Conservation (phyloP, 176 grass and related monocot species). For the Alloteropsis semialata region DNA sequence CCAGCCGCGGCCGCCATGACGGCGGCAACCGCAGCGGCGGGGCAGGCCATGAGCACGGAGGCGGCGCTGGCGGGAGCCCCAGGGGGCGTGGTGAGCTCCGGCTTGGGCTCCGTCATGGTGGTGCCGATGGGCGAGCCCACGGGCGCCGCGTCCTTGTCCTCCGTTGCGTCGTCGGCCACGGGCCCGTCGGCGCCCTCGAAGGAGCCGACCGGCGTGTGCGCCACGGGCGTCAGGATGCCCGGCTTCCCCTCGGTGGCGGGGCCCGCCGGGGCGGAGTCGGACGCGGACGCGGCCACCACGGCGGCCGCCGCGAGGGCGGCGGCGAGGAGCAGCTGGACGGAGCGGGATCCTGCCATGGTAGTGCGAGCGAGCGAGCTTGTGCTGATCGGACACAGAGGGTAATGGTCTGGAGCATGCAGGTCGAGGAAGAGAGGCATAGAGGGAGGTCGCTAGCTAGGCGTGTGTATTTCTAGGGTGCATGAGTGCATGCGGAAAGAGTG, state of each 20-base stretch:
- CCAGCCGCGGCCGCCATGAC: neutral
- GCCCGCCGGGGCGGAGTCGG: neutral
- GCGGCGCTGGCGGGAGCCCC: neutral
- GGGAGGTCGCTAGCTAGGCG: neutral
- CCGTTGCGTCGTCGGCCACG: neutral
- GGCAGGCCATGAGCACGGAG: neutral
- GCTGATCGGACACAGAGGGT: neutral
- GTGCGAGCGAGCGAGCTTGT: neutral
- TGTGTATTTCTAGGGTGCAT: neutral
- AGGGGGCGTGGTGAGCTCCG: neutral
- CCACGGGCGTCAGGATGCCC: constrained; percentile 4
- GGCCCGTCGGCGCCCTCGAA: constrained; percentile 25
- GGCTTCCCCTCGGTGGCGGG: neutral
- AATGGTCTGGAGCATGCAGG: neutral
- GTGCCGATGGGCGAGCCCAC: constrained; percentile 26
- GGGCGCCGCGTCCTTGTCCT: constrained; percentile 21
- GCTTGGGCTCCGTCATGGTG: constrained; percentile 27
- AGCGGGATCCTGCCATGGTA: neutral
- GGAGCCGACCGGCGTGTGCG: constrained; percentile 4
- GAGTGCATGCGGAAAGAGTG: neutral
- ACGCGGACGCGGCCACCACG: neutral
- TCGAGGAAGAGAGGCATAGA: neutral
- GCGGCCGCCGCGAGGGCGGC: neutral
- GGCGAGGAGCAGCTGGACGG: neutral
- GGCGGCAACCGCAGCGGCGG: neutral